Percentiles rank a stretch among this genome's conserved stretches.
Evolutionary conservation across 2,329 filamentous ascomycete genomes (phyloP).

Genomic region (Calonectria fujianensis): DNA sequence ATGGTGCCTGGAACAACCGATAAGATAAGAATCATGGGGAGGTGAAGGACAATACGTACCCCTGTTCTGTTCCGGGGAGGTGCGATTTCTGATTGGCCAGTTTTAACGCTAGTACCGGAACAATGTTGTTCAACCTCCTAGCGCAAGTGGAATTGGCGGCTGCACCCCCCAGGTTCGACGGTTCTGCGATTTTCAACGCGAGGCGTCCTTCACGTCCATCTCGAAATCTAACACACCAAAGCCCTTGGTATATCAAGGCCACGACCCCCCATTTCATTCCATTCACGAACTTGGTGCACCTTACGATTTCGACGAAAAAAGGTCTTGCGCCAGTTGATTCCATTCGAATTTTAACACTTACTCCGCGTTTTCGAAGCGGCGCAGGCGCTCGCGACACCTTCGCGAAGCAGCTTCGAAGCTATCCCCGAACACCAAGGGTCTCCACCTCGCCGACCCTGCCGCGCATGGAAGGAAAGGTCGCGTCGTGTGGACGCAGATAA

Average conservation of each 20-base stretch:
- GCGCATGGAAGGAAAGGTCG: conserved; percentile 61
- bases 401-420: conserved; percentile 49
- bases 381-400: conserved; percentile 49
- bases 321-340: not conserved
- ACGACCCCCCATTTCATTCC: conserved; percentile 23
- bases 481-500: conserved; percentile 64
- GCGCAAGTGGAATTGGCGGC: conserved; percentile 65
- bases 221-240: conserved; percentile 37
- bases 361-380: conserved; percentile 31
- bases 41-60: conserved; percentile 15
- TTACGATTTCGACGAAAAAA: conserved; percentile 28
- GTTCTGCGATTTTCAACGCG: conserved; percentile 65
- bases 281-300: conserved; percentile 36
- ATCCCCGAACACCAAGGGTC: conserved; percentile 44
- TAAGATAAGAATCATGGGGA: conserved; percentile 27
- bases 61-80: conserved; percentile 9
- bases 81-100: conserved; percentile 31
- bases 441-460: conserved; percentile 49
- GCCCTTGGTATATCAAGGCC: conserved; percentile 34
- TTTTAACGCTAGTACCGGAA: conserved; percentile 55
- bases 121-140: conserved; percentile 62
- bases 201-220: conserved; percentile 52
- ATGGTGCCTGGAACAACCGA: conserved; percentile 11
- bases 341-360: not conserved
- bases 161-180: conserved; percentile 62